Conservation (phyloP, 2,329 filamentous ascomycete species). For the Gremmenia infestans region DNA sequence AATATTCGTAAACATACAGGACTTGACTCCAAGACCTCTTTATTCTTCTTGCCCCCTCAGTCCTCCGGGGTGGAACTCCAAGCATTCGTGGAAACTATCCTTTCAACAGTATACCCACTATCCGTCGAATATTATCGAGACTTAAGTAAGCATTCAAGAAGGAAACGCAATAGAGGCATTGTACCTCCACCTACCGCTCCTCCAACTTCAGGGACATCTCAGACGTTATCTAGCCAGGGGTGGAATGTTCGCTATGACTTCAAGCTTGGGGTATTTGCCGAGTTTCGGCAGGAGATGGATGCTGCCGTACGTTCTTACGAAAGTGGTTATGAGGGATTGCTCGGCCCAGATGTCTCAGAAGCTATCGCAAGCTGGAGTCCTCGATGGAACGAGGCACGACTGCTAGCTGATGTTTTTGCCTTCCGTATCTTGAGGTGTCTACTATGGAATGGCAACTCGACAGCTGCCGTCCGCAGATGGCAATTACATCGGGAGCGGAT, state of each 20-base stretch:
- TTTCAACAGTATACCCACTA: conserved; percentile 66
- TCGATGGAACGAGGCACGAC: conserved; percentile 87
- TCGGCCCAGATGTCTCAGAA: conserved; percentile 80
- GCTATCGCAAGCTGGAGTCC: conserved; percentile 85
- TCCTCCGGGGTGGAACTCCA: conserved; percentile 66
- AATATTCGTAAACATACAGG: conserved; percentile 74
- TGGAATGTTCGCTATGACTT: conserved; percentile 96
- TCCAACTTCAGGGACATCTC: conserved; percentile 77
- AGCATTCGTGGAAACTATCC: conserved; percentile 67
- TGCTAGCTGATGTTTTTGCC: conserved; percentile 75
- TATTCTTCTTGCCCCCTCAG: conserved; percentile 78
- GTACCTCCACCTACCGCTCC: conserved; percentile 78
- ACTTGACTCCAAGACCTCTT: conserved; percentile 70
- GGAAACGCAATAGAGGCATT: conserved; percentile 76
- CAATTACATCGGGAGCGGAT: conserved; percentile 69
- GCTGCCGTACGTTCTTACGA: conserved; percentile 80
- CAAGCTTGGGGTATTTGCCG: conserved; percentile 84
- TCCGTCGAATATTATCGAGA: conserved; percentile 91
- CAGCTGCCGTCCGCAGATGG: conserved; percentile 76
- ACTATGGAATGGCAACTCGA: conserved; percentile 74
- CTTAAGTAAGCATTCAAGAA: conserved; percentile 82
- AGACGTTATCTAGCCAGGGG: conserved; percentile 75
- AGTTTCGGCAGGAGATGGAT: conserved; percentile 92
- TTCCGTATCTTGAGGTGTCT: conserved; percentile 79
- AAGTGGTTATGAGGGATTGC: conserved; percentile 76